Conservation (phyloP, 257 asterid species). For the Leonotis leonurus region DNA sequence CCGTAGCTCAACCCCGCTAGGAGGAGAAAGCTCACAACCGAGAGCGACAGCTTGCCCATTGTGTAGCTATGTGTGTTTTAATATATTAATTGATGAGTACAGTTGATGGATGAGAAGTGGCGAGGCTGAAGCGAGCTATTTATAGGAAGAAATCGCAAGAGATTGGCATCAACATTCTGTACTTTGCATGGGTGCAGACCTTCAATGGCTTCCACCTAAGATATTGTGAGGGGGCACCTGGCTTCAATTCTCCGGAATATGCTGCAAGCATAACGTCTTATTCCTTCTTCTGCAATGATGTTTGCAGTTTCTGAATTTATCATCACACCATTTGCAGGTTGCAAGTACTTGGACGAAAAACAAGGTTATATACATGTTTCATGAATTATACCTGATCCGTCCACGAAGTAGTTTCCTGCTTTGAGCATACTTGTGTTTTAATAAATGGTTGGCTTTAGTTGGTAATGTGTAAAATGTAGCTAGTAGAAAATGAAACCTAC, state of each 20-base stretch:
- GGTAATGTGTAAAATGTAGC: too few species aligned
- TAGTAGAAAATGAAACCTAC: too few species aligned
- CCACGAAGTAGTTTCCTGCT: too few species aligned
- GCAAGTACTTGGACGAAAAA: background rate
- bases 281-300: background rate
- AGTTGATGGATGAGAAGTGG: conserved; percentile 23
- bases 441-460: too few species aligned
- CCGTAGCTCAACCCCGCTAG: conserved; percentile 6
- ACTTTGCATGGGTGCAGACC: conserved; percentile 31
- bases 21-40: conserved; percentile 16
- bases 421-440: too few species aligned
- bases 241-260: background rate
- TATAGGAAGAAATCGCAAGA: conserved; percentile 15
- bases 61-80: too few species aligned
- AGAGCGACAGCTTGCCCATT: conserved; percentile 20
- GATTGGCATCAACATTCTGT: conserved; percentile 16
- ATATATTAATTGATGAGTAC: too few species aligned
- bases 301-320: background rate
- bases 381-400: too few species aligned
- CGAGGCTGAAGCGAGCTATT: conserved; percentile 21
- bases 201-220: conserved; percentile 35
- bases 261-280: background rate
- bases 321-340: background rate
- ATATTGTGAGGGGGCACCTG: conserved; percentile 11
- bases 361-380: background rate